Base-by-base conservation (phyloP, 306 rosid genomes). In the Sophora flavescens region DNA sequence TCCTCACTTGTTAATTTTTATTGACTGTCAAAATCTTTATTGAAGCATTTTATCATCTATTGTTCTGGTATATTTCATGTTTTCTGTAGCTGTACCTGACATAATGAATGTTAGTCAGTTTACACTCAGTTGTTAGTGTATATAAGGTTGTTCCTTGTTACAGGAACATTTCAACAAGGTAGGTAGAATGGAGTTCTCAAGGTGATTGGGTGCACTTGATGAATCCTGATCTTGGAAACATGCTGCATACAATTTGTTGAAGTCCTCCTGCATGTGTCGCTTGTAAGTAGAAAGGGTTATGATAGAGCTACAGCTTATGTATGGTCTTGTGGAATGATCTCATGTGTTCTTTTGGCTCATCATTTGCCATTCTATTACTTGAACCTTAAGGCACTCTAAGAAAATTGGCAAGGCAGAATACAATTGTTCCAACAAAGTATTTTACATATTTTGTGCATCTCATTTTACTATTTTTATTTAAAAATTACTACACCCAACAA, bases 181-280 rank as follows among this genome's bases (percentile, higher is more conserved):
- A n/a, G 57, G 72, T 13, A 69, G 41, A 81, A 78, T 52, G 85
- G 76, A 2, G 56, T 14, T 70, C 86, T 81, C 41, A 85, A 82
- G 80, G 81, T 82, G 88, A 44, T 60, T 85, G 62, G 75, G 86
- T 53, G 74, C 80, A 3, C 67, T 75, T n/a, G 82, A 75, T 10
- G 88, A 85, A 32, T 65, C 80, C 67, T 70, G 51, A 26, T 7
- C 68, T 50, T 35, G 72, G 57, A 4, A 32, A 4, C 54, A 48
- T 85, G 74, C 79, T 85, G 78, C 76, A 81, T 6, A 85, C 85
- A 8, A 17, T 63, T 59, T 85, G 86, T 48, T 85, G 85, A 68
- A 78, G n/a, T n/a, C n/a, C 88, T 85, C 6, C 88, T 57, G 86
- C 88, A 15, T 86, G 82, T 69, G 45, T 85, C n/a, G n/a, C n/a